Base-by-base conservation (phyloP, 2,329 filamentous ascomycete species). In the Tolypocladium amazonense region DNA sequence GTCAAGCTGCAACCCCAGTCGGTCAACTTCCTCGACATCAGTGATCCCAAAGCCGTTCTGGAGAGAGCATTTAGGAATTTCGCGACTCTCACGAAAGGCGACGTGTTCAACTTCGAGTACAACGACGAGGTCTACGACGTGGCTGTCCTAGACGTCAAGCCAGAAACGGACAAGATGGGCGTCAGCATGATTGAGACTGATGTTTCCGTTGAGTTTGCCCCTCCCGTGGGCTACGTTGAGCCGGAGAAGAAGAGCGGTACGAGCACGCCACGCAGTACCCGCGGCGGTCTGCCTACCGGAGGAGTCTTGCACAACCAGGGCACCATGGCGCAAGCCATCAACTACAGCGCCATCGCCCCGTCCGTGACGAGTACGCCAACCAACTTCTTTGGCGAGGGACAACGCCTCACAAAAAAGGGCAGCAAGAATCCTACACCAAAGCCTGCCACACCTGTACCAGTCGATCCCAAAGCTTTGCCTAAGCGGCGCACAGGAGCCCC, bases 1-100 rank as follows among this genome's bases (percentile, higher is more conserved):
- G 95, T 99, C 78, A 99, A 99, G 76, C 84, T 99, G 11, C 93
- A 99, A 77, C 90, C 94, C 0, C 94, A 99, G 75, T 92, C 90
- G 27, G 86, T 89, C 58, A 89, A 88, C 67, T 99, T 99, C 75
- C 88, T 99, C 64, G 93, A 97, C 54, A 97, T 99, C 71, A 93
- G 89, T 68, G 94, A 99, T 69, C 94, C 94, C 27, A 97, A 96
- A 76, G 94, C 94, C 47, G 94, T 99, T 15, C 85, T 99, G 37
- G 94, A 99, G 76, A 94, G 94, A 68, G 93, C 92, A 0, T 97
- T 99, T 76, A 88, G 93, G 52, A 95, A 95, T 75, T 99, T 97
- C 76, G 90, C 92, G 20, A 93, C 93, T 57, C 81, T 97, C 20
- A 96, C 92, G 3, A 90, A 92, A 70, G 92, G 92, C 64, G 94